These are phyloP conservation scores for Rugosomyces carneus DNA, from an alignment of 1,284 basidiomycete genomes.

Conservation along the genomic window DNA sequence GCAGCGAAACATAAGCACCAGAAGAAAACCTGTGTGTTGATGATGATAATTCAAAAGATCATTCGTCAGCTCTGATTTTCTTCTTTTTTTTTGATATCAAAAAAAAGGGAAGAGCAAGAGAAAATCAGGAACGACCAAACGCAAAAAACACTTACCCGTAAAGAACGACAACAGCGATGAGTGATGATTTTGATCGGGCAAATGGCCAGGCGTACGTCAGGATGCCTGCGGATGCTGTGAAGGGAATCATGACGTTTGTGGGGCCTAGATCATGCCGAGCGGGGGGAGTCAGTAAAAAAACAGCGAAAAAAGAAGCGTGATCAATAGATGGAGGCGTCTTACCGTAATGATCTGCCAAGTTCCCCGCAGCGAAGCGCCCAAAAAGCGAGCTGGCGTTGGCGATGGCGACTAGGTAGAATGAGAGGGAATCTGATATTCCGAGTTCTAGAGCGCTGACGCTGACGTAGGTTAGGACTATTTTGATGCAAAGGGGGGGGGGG, in stretches of 20 bases:
- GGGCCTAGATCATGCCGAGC: constrained; percentile 30
- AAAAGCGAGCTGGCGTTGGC: constrained; percentile 39
- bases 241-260: constrained; percentile 51
- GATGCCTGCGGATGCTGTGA: constrained; percentile 41
- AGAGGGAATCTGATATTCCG: constrained; percentile 34
- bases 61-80: too few species aligned
- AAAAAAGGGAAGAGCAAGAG: background rate
- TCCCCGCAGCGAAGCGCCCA: constrained; percentile 35
- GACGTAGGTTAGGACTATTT: constrained; percentile 38
- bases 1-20: constrained; percentile 51
- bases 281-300: background rate
- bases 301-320: background rate
- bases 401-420: constrained; percentile 44
- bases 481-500: too few species aligned
- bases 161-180: constrained; percentile 42
- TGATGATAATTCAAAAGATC: too few species aligned
- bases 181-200: constrained; percentile 31
- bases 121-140: background rate
- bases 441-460: constrained; percentile 32
- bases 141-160: constrained; percentile 45
- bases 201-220: constrained; percentile 58
- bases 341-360: constrained; percentile 35
- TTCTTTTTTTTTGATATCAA: too few species aligned
- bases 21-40: constrained; percentile 33
- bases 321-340: background rate